A percentile compares a stretch with the other conserved stretches of the same genome.
Conservation (phyloP, 2,329 filamentous ascomycete genomes). For the Pseudophaeomoniella oleicola region DNA sequence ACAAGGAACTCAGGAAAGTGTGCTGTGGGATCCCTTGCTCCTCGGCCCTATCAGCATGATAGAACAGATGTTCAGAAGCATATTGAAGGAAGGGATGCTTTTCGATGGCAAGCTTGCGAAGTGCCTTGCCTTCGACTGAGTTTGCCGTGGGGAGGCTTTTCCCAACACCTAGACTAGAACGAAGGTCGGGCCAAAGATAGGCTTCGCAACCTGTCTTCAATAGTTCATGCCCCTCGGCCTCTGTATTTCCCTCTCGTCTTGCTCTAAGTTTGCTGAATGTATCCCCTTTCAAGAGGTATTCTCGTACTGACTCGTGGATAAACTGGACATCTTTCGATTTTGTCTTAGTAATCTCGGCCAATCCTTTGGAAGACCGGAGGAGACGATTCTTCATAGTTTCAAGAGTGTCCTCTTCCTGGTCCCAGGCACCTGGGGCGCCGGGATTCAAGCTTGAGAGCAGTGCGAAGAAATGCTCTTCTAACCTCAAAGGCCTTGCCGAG, state of each 20-base stretch:
- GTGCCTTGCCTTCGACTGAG: conserved; percentile 6
- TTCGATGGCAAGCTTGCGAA: conserved; percentile 8
- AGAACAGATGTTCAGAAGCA: conserved; percentile 13
- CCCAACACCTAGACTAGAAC: conserved; percentile 1
- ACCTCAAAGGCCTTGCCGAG: conserved; percentile 25
- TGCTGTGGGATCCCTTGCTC: conserved; percentile 7
- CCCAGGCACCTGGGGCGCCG: conserved; percentile 7
- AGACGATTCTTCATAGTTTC: conserved; percentile 20
- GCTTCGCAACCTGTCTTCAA: conserved; percentile 29
- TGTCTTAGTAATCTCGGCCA: conserved; percentile 17
- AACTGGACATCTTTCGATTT: conserved; percentile 28
- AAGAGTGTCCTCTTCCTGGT: conserved; percentile 8
- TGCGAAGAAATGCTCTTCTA: conserved; percentile 32
- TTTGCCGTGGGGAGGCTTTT: conserved; percentile 7
- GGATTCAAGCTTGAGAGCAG: conserved; percentile 17
- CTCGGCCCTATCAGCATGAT: conserved; percentile 15
- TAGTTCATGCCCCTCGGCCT: conserved; percentile 24
- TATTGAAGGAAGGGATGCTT: conserved; percentile 30
- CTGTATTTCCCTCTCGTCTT: conserved; percentile 17
- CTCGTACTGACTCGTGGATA: conserved; percentile 25
- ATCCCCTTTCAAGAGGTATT: conserved; percentile 25
- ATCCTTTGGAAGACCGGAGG: conserved; percentile 32
- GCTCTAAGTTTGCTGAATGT: conserved; percentile 18
- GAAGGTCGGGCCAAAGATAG: conserved; percentile 20
- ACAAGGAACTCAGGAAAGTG: conserved; percentile 9